Base-by-base conservation (phyloP, 2,329 filamentous ascomycete genomes). In the Exophiala aquamarina region DNA sequence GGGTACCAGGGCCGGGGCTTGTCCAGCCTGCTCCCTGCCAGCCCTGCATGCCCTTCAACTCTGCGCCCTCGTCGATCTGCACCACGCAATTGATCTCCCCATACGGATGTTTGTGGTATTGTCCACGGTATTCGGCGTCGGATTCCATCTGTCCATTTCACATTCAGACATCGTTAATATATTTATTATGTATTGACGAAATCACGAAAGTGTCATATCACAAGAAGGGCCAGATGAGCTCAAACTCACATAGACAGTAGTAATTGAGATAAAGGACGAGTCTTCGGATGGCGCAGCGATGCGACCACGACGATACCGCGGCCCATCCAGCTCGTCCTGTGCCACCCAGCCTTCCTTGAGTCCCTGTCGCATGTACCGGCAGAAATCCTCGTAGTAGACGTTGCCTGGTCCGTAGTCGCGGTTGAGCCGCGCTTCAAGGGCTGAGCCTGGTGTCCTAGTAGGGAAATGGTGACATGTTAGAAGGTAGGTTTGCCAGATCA, bases 11-110 rank as follows among this genome's bases (percentile, higher is more conserved):
- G 0, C 73, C 76, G 0, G 75, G 74, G 35, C 67, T 70, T 17
- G 78, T 81, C 77, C 78, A 82, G 0, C 78, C 78, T 0, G 72
- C 72, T 0, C 74, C 75, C 57, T 75, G 73, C 78, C 77, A 81
- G 1, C 76, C 76, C 43, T 71, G 68, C 76, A 81, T 75, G 4
- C 77, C 77, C 62, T 70, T 76, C 40, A 81, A 57, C 63, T 81
- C 71, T 2, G 76, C 74, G 3, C 55, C 63, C 3, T 67, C 50
- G 48, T 78, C 75, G 10, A 81, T 64, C 56, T 73, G 73, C 5
- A 78, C 63, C 1, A 79, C 74, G 52, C 76, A 78, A 55, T 79
- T 79, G 57, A 78, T 77, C 64, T 79, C 76, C 4, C 75, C 76
- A 42, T 78, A 79, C 1, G 75, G 75, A 56, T 78, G 75, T 3